Evolutionary conservation across 177 flowering plant genomes (phyloP).

Genomic region (Telopea speciosissima): DNA sequence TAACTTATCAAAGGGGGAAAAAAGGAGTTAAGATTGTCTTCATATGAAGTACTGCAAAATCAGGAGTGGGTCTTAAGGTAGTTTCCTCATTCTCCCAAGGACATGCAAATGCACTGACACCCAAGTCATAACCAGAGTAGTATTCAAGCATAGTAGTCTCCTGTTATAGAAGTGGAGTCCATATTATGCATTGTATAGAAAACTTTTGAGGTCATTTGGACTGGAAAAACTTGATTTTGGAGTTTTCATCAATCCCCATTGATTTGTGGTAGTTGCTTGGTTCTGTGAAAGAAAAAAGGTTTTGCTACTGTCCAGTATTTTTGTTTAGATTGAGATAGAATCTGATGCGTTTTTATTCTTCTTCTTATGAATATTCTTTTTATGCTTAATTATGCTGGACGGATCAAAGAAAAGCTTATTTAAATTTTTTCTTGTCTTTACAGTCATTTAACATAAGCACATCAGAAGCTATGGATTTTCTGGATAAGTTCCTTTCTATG

Average conservation of each 20-base stretch:
- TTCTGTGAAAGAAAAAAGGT: too few species aligned
- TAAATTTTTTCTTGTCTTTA: constrained; percentile 3
- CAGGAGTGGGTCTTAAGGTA: not conserved
- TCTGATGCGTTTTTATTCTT: not conserved
- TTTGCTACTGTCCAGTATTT: not conserved
- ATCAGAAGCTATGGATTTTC: constrained; percentile 73
- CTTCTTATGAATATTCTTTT: too few species aligned
- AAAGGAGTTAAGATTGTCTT: too few species aligned
- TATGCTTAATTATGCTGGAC: not conserved
- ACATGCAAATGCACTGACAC: not conserved
- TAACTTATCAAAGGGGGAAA: too few species aligned
- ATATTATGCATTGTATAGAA: too few species aligned
- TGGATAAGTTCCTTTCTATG: constrained; percentile 79
- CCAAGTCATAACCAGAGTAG: not conserved
- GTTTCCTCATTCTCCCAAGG: not conserved
- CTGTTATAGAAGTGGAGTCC: not conserved
- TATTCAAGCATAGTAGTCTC: not conserved
- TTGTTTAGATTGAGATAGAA: not conserved
- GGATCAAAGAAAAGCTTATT: constrained; percentile 8
- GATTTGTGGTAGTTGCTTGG: not conserved
- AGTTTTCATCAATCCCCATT: too few species aligned
- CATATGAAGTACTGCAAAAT: too few species aligned
- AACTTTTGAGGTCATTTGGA: not conserved
- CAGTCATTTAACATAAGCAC: constrained; percentile 68
- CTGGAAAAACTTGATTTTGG: not conserved